Evolutionary conservation across 2,329 filamentous ascomycete species (phyloP), one percentile per base, ranked within the genome.

Genomic region (Penicillium carneum): DNA sequence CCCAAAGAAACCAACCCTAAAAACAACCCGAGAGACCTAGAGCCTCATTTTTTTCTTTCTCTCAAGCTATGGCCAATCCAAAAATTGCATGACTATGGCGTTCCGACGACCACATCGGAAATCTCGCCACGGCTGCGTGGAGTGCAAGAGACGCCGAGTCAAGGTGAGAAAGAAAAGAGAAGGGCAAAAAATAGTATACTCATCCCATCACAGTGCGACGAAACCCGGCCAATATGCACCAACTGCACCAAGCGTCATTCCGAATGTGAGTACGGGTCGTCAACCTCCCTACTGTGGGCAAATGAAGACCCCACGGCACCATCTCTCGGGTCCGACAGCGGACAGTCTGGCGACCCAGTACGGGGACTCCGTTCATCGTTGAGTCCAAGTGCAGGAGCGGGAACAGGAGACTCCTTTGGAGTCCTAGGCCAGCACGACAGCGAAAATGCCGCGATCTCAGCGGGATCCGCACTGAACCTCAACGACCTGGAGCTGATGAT

Each of bases 401-500:
- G 65, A 12, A 48, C 64, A n/a, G 65, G 33, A 48, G 42, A 69
- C 45, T 67, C 73, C 26, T 52, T 74, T 14, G 70, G 66, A n/a
- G 62, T 73, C 7, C 55, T 74, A 12, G 64, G 67, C 9, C 63
- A 65, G 39, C 63, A 72, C 2, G 62, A 63, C 36, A 67, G 60
- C 12, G 61, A 64, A 8, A 23, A 52, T 63, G n/a, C 58, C 42
- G 54, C 20, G 8, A 31, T 11, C 16, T 16, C 31, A 29, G 8
- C 31, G 3, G 52, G 31, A 16, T 12, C 10, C 67, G 74, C 78
- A 36, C 69, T 83, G 9, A 81, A 82, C 57, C 65, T 83, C 23
- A 72, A 79, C 45, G 78, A 83, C 60, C 69, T 79, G 49, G 82
- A 81, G 65, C 74, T 81, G 29, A 79, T 79, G 64, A 72, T 77